Base-by-base conservation (phyloP, 345 rosid genomes). In the Erodium maritimum region DNA sequence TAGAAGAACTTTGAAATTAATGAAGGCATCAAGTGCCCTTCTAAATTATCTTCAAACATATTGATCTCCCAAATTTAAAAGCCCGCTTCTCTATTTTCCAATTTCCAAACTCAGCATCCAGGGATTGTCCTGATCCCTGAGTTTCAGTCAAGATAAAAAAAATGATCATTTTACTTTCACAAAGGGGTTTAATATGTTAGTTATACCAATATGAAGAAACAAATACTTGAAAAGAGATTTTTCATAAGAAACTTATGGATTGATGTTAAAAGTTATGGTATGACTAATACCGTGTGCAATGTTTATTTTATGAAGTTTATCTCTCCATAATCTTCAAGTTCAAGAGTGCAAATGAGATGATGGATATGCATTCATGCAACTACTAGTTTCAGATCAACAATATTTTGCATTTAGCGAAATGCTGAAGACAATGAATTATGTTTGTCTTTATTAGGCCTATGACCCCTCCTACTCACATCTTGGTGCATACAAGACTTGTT, bases 111-210 rank as follows among this genome's bases (percentile, higher is more conserved):
- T 17, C 63, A 69, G 53, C 66, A 68, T 61, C 33, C 67, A 76
- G 63, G 62, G 51, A 79, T 77, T 69, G 80, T 64, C 63, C 76
- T 33, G 34, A 56, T 62, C 45, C 64, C 19, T 57, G 54, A 55
- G 21, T 21, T 21, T 46, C 53, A 12, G 19, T 17, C 50, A 1
- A 51, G 37, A 54, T 7, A 54, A 9, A 54, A 13, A 23, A 34
- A 42, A 3, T 42, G 14, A 10, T 42, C 33, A 19, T 16, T 42
- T 42, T 37, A 5, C 1, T 37, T 5, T 37, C 46, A 6, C 14
- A 37, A 37, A 11, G 46, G 10, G 8, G 10, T 5, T 37, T 42
- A 10, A 42, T 16, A 42, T 0, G 14, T 11, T 2, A 42, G 8
- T 12, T 16, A 42, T 42, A 42, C 48, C 12, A 42, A 42, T 12